Base-by-base conservation (phyloP, 2,329 filamentous ascomycete genomes). In the Thelonectria rubi region DNA sequence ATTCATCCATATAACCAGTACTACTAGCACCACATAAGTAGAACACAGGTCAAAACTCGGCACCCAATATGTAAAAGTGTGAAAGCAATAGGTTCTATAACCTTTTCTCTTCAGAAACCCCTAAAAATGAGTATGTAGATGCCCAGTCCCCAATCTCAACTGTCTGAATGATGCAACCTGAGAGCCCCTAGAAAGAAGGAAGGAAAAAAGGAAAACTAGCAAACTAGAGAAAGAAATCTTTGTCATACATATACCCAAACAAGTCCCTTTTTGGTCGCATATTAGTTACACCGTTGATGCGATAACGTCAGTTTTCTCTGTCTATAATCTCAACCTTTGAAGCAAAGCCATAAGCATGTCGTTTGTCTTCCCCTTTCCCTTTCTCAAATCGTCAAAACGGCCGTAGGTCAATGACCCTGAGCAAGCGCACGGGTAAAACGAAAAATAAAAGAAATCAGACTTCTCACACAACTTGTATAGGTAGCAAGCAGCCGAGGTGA, bases 221-320 rank as follows among this genome's bases (percentile, higher is more conserved):
- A 69, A 65, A 61, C 62, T 68, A 59, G 56, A 67, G 12, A 66
- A 71, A 64, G 63, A 66, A 71, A 65, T 70, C 65, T 72, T 76
- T 74, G 68, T 73, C 72, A 68, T 74, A 76, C 73, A 74, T 65
- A 67, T 65, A 74, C 73, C 72, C 72, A 75, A 74, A 66, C 69
- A 66, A 66, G 65, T 63, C 65, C 70, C 67, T 66, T 74, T 76
- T 75, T 74, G 62, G 64, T 74, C 67, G 69, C 72, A 70, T 75
- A 77, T 76, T 76, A 76, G 68, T 72, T 76, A 76, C 75, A 77
- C 67, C 69, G 62, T 72, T 69, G 68, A 73, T 75, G 70, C 68
- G 66, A 67, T 66, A 66, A 49, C 62, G 66, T 67, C 57, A 63
- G 54, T 49, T 52, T 51, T 74, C 67, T 77, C 70, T 75, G 70